These are phyloP conservation scores for Kuraishia capsulata DNA, from an alignment of 805 yeast genomes.

Conservation along the genomic window DNA sequence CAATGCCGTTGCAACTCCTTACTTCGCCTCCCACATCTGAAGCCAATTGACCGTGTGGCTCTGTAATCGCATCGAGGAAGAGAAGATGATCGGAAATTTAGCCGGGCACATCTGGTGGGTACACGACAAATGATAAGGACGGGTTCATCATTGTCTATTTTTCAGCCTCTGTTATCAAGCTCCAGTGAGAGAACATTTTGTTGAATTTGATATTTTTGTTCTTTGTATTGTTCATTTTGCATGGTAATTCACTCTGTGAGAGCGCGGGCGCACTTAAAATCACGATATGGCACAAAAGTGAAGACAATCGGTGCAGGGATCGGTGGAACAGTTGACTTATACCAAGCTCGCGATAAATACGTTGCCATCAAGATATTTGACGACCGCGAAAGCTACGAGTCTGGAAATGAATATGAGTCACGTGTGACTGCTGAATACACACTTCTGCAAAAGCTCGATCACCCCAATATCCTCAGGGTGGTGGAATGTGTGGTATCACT, in stretches of 20 bases:
- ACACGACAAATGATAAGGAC: too few relatives aligned
- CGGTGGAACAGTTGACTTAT: constrained; percentile 26
- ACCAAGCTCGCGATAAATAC: constrained; percentile 9
- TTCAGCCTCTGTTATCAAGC: too few relatives aligned
- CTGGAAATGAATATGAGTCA: constrained; percentile 25
- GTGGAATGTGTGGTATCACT: constrained; percentile 20
- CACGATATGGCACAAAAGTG: background rate
- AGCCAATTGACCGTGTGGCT: too few relatives aligned
- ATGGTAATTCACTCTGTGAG: background rate
- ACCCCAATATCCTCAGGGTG: constrained; percentile 26
- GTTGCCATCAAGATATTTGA: constrained; percentile 39
- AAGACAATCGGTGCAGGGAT: constrained; percentile 19
- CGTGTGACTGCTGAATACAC: constrained; percentile 29
- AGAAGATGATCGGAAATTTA: too few relatives aligned
- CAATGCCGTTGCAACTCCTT: too few relatives aligned
- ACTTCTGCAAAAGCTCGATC: constrained; percentile 18
- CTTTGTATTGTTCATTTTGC: background rate
- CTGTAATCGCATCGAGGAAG: too few relatives aligned
- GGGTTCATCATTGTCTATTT: too few relatives aligned
- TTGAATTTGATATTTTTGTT: too few relatives aligned
- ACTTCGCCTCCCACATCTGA: too few relatives aligned
- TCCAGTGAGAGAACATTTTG: too few relatives aligned
- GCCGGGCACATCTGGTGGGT: too few relatives aligned
- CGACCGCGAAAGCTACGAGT: constrained; percentile 28
- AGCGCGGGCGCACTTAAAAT: background rate